phyloP scores from a whole-genome alignment of 2,329 filamentous ascomycete genomes.

The Pochonia chlamydosporia region DNA sequence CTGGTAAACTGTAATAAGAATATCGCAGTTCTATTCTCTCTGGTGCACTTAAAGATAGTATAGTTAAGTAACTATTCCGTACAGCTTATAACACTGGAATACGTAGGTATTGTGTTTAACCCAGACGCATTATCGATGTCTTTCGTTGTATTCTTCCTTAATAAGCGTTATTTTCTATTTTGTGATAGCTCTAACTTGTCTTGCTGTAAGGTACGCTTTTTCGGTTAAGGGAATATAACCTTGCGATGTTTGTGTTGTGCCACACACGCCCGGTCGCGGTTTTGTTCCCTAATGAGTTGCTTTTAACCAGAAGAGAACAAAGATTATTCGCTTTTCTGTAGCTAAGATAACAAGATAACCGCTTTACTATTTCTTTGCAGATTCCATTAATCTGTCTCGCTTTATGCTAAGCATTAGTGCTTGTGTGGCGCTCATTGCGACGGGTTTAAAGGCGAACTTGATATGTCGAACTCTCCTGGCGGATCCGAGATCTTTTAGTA shows the following conservation, averaged over 20 bases:
- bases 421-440: not conserved
- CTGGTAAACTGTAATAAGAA: not conserved
- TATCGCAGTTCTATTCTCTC: conserved; percentile 3
- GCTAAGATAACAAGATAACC: not conserved
- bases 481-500: too few species aligned
- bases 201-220: not conserved
- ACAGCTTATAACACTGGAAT: not conserved
- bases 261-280: not conserved
- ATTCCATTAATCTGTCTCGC: not conserved
- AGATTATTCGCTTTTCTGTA: not conserved
- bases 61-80: not conserved
- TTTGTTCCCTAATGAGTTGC: not conserved
- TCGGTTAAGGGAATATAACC: not conserved
- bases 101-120: not conserved
- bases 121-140: not conserved
- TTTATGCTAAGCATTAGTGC: not conserved
- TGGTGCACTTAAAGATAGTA: not conserved
- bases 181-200: not conserved
- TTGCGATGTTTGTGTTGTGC: not conserved
- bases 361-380: not conserved
- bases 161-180: not conserved
- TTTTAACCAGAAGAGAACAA: not conserved
- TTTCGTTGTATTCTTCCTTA: not conserved
- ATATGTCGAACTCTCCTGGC: too few species aligned
- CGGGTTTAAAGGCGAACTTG: too few species aligned